A percentile compares a stretch with the other conserved stretches of the same genome.
Evolutionary conservation across 2,329 filamentous ascomycete species (phyloP).

Genomic region (Aspergillus quadricinctus): DNA sequence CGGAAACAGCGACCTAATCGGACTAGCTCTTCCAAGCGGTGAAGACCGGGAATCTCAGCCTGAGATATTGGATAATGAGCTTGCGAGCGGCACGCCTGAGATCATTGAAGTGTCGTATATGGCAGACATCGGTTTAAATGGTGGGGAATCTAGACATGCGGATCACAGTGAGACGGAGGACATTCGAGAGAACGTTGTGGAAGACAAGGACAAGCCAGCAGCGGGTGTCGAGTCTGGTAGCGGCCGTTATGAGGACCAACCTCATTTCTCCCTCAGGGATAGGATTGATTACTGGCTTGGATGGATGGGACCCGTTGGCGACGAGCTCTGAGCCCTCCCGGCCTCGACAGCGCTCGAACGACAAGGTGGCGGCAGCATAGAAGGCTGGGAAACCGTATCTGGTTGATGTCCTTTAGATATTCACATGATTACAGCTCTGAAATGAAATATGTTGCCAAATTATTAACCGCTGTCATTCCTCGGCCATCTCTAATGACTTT

Average conservation of each 20-base stretch:
- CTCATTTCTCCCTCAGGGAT: conserved; percentile 19
- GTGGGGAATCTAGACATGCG: not conserved
- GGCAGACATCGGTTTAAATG: not conserved
- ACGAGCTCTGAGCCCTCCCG: not conserved
- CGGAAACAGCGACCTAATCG: not conserved
- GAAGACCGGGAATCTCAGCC: not conserved
- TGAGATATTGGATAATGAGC: not conserved
- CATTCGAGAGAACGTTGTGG: not conserved
- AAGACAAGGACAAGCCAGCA: not conserved
- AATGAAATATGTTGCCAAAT: not conserved
- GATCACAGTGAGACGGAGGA: not conserved
- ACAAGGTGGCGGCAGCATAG: not conserved
- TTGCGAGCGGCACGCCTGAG: not conserved
- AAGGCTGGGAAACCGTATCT: not conserved
- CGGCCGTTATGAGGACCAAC: not conserved
- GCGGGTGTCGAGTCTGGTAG: not conserved
- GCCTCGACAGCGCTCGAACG: not conserved
- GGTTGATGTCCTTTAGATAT: not conserved
- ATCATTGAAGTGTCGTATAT: not conserved
- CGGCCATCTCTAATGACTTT: conserved; percentile 19
- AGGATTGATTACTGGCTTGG: conserved; percentile 30
- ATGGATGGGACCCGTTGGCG: conserved; percentile 25
- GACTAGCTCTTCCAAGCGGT: not conserved
- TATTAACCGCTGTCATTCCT: not conserved
- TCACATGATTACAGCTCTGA: not conserved